Percentiles rank a stretch among this genome's conserved stretches.
phyloP scores from a whole-genome alignment of 2,329 filamentous ascomycete genomes.

The Cladosporium sp. region DNA sequence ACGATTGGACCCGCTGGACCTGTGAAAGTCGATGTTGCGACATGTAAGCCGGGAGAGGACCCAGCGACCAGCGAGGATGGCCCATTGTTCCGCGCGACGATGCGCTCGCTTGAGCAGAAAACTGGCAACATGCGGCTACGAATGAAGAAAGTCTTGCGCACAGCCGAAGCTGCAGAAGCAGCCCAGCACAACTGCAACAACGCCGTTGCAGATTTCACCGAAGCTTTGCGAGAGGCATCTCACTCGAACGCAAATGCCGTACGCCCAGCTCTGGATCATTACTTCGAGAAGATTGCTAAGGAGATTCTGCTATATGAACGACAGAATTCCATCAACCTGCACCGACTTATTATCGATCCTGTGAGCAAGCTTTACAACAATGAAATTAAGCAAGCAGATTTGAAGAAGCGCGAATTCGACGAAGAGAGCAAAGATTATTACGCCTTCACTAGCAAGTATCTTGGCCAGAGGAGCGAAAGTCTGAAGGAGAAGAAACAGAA shows the following conservation, averaged over 20 bases:
- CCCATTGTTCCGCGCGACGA: conserved; percentile 91
- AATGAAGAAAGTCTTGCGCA: conserved; percentile 95
- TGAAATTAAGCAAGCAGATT: conserved; percentile 96
- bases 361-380: conserved; percentile 87
- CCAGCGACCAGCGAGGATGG: conserved; percentile 85
- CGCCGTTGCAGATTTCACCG: conserved; percentile 77
- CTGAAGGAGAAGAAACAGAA: conserved; percentile 95
- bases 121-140: conserved; percentile 89
- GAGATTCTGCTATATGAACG: conserved; percentile 87
- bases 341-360: conserved; percentile 93
- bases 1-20: conserved; percentile 36
- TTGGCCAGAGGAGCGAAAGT: conserved; percentile 94
- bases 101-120: conserved; percentile 95
- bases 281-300: conserved; percentile 93
- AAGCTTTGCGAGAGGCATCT: conserved; percentile 82
- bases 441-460: conserved; percentile 87
- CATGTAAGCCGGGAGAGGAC: conserved; percentile 82
- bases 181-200: conserved; percentile 85
- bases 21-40: conserved; percentile 84
- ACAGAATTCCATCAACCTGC: conserved; percentile 78
- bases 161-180: conserved; percentile 82
- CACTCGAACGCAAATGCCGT: conserved; percentile 92
- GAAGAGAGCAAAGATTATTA: conserved; percentile 99
- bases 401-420: conserved; percentile 96
- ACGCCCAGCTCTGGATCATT: conserved; percentile 95